Percentiles rank a stretch among this genome's conserved stretches.
Conservation (phyloP, 140 eudicot species). For the Flaveria floridana region DNA sequence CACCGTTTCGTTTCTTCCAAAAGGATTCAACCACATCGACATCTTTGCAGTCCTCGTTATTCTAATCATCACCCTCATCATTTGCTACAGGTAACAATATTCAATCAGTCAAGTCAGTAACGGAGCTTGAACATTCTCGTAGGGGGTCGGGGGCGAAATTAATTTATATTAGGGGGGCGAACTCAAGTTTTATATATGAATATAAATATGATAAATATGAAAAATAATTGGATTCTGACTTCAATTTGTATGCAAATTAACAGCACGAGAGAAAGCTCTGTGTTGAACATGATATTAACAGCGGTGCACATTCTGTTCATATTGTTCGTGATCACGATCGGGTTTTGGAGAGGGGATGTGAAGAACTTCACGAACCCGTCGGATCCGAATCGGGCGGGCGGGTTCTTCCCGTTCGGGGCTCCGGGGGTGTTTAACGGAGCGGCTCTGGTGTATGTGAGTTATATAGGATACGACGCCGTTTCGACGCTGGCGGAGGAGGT, state of each 20-base stretch:
- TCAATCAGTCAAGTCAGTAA: not conserved
- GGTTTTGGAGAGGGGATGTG: conserved; percentile 76
- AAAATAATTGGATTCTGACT: not conserved
- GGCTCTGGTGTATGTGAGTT: conserved; percentile 81
- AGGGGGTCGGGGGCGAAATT: too few relatives aligned
- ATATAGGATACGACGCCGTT: conserved; percentile 95
- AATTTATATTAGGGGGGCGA: too few relatives aligned
- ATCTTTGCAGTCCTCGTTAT: conserved; percentile 70
- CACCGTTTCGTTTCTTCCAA: conserved; percentile 53
- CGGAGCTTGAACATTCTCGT: too few relatives aligned
- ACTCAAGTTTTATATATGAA: too few relatives aligned
- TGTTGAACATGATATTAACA: conserved; percentile 75
- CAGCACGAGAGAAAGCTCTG: conserved; percentile 91
- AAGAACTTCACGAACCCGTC: conserved; percentile 69
- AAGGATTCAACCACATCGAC: conserved; percentile 84
- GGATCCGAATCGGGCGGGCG: conserved; percentile 58
- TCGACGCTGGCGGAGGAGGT: conserved; percentile 98
- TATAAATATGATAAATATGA: not conserved
- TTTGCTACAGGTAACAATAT: conserved; percentile 75
- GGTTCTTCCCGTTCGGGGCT: conserved; percentile 83
- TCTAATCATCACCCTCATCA: conserved; percentile 67
- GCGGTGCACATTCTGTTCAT: conserved; percentile 66
- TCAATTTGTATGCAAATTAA: not conserved
- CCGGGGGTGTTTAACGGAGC: conserved; percentile 94
- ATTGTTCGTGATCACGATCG: conserved; percentile 66